These are phyloP conservation scores for Coemansia sp. DNA, from an alignment of 192 early-diverging fungal species.

Conservation along the genomic window DNA sequence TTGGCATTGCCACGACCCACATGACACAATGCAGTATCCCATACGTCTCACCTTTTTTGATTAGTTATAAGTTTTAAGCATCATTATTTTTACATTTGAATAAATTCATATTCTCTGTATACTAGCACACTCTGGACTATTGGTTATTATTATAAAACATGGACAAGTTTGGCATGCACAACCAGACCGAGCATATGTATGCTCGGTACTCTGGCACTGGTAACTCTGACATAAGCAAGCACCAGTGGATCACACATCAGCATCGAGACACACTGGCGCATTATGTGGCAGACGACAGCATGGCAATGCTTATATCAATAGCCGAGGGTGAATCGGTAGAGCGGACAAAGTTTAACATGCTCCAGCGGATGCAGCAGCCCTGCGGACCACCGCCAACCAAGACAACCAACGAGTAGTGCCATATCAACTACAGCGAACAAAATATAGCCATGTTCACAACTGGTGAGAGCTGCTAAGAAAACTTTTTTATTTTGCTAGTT, in stretches of 20 bases:
- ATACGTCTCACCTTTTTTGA: neutral
- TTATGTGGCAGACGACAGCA: constrained; percentile 40
- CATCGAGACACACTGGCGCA: constrained; percentile 54
- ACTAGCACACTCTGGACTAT: neutral
- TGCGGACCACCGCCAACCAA: constrained; percentile 5
- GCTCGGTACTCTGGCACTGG: constrained; percentile 50
- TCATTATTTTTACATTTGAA: no score
- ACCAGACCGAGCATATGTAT: constrained; percentile 52
- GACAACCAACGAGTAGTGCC: neutral
- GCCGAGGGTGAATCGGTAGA: constrained; percentile 41
- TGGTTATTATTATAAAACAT: constrained; percentile 5
- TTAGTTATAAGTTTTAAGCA: neutral
- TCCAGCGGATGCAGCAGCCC: constrained; percentile 14
- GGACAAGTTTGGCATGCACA: constrained; percentile 59
- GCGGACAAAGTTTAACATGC: constrained; percentile 10
- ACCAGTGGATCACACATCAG: constrained; percentile 51
- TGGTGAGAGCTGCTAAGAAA: no score
- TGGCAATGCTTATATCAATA: constrained; percentile 44
- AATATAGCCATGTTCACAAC: neutral
- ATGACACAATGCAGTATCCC: neutral
- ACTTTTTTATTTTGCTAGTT: no score
- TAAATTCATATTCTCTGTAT: neutral
- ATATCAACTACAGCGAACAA: neutral
- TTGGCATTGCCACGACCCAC: no score
- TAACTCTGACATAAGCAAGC: constrained; percentile 44